Base-by-base conservation (phyloP, 2,329 filamentous ascomycete species). In the Sclerotinia nivalis region DNA sequence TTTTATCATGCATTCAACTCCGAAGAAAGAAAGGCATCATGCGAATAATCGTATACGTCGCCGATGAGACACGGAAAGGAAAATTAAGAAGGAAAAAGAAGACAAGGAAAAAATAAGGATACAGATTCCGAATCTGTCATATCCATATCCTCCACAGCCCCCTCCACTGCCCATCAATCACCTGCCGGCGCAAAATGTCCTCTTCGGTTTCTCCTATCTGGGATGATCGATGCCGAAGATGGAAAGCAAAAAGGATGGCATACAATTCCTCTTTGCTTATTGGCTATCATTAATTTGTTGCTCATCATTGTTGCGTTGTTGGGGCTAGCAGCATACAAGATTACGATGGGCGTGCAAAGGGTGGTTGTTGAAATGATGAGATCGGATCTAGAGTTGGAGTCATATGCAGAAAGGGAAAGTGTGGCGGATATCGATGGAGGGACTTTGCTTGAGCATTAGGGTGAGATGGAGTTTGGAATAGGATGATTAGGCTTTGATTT, bases 301-400 rank as follows among this genome's bases (percentile, higher is more conserved):
- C 71, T 78, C 1, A 73, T 77, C 40, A 76, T 77, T 13, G 43
- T 75, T 47, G 73, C 74, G 7, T 67, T 78, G 43, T 71, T 78
- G 12, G 76, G 75, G 28, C 68, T 76, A 6, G 76, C 75, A 12
- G 69, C 70, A 2, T 77, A 75, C 65, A 65, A 73, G 13, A 75
- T 76, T 54, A 68, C 52, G 2, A 71, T 75, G 37, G 72, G 70
- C 12, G 22, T 74, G 18, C 66, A 73, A 22, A 70, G n/a, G 8
- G 54, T 73, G 2, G n/a, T 74, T 25, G 13, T 74, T 22, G 67
- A 59, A n/a, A 61, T 74, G 25, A 45, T 65, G 15, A 73, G 71
- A 64, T 61, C 55, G 8, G 70, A 74, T 37, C 56, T 72, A 25
- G 70, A 74, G 20, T 25, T 47, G 20, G 64, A 68, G 62, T 70